Base-by-base conservation (phyloP, 139 green algal species). In the Choricystis sp. region DNA sequence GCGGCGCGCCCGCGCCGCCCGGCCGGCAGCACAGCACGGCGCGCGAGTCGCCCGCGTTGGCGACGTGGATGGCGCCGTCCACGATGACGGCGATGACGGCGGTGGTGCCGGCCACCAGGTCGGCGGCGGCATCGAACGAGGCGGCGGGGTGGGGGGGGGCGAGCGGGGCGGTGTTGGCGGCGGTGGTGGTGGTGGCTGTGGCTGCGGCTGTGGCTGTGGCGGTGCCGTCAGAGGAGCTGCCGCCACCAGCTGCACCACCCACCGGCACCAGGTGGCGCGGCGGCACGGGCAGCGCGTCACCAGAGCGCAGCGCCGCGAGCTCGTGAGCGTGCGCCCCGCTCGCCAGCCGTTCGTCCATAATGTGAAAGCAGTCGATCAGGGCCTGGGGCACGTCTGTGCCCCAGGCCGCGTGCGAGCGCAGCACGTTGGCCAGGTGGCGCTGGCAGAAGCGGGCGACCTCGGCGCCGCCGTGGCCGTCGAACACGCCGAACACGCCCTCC, bases 11-110 rank as follows among this genome's bases (percentile, higher is more conserved):
- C n/a, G n/a, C n/a, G n/a, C n/a, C n/a, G 29, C 75, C 79, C 9
- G 40, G 72, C 0, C 78, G 59, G 19, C 60, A 52, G 68, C 78
- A 87, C 16, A 96, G 68, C 23, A 96, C 86, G 2, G 85, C 88
- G 2, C 89, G 72, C 24, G 76, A 88, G 74, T 96, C 89, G 20
- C 89, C 89, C 4, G 89, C 89, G 66, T 96, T 96, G 21, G 88
- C 89, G 26, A 96, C 88, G 60, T 77, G 90, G 20, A 96, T 72
- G 1, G 82, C 69, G 48, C 74, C 76, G 23, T 73, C 74, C 49
- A 71, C 66, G 49, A 94, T 73, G 21, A 96, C 69, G 2, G 86
- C 87, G 26, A 95, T 85, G 29, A 96, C 85, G 26, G 89, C 89
- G 5, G 89, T 94, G 72, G 86, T 92, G 2, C 89, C 87, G 21